Conservation (phyloP, 1,139 yeast genomes). For the Blastobotrys ciferrii region DNA sequence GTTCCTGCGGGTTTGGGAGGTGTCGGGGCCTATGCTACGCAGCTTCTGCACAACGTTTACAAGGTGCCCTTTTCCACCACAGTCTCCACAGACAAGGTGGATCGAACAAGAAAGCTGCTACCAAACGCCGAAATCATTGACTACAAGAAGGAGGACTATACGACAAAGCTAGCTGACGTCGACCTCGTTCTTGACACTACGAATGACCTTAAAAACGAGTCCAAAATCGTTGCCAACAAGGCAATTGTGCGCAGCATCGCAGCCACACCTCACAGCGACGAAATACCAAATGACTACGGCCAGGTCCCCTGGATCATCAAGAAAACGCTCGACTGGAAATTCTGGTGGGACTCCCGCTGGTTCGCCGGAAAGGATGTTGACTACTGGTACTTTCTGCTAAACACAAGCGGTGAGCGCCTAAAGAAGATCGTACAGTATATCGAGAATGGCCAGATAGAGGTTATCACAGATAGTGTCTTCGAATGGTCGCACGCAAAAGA, state of each 20-base stretch:
- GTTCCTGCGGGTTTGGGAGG: slow-evolving; percentile 18
- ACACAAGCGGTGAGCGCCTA: slow-evolving; percentile 2
- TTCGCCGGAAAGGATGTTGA: slow-evolving; percentile 5
- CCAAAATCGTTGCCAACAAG: slow-evolving; percentile 8
- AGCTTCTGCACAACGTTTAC: slow-evolving; percentile 11
- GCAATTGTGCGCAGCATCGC: slow-evolving; percentile 13
- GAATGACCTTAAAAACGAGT: slow-evolving; percentile 13
- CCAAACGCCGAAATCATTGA: slow-evolving; percentile 14
- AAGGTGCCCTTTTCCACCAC: slow-evolving; percentile 14
- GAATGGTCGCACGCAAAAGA: slow-evolving; percentile 13
- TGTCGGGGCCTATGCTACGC: slow-evolving; percentile 14
- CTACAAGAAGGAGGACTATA: slow-evolving; percentile 13
- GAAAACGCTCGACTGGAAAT: neutral
- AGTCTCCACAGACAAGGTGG: slow-evolving; percentile 15
- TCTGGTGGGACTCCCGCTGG: slow-evolving; percentile 8
- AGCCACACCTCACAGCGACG: slow-evolving; percentile 10
- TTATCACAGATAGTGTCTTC: slow-evolving; percentile 12
- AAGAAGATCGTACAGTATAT: slow-evolving; percentile 10
- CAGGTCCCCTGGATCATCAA: slow-evolving; percentile 1
- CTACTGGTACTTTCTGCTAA: slow-evolving; percentile 9
- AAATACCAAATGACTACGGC: neutral
- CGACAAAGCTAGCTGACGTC: slow-evolving; percentile 11
- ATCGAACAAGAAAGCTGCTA: slow-evolving; percentile 9
- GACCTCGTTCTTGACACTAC: slow-evolving; percentile 16
- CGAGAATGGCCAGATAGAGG: slow-evolving; percentile 14